These are phyloP conservation scores for Aspergillus ibericus DNA, from an alignment of 2,329 filamentous ascomycete species.

Conservation along the genomic window DNA sequence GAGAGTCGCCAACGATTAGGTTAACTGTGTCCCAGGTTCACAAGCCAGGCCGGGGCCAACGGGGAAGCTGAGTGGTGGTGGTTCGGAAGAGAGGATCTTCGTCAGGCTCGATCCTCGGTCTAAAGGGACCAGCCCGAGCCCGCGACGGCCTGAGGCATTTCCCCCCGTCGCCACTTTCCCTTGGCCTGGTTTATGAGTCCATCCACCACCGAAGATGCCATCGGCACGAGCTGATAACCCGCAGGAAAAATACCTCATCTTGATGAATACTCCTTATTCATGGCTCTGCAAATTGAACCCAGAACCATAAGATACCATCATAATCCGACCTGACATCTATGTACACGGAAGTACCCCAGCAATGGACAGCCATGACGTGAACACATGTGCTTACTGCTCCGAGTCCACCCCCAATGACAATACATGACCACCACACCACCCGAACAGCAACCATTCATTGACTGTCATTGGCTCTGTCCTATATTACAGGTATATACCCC, in stretches of 20 bases:
- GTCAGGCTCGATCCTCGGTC: conserved; percentile 38
- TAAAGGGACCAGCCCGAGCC: conserved; percentile 28
- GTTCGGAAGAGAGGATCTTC: conserved; percentile 42
- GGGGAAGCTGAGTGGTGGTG: conserved; percentile 27
- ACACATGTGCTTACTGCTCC: conserved; percentile 13
- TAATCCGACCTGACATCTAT: neutral
- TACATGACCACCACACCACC: conserved; percentile 9
- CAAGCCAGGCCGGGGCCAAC: conserved; percentile 29
- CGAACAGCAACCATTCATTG: neutral
- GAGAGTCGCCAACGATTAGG: conserved; percentile 12
- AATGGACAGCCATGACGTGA: conserved; percentile 11
- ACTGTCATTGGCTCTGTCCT: neutral
- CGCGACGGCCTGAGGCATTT: conserved; percentile 8
- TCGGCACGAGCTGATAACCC: neutral
- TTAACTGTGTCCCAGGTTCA: conserved; percentile 24
- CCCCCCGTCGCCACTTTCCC: conserved; percentile 8
- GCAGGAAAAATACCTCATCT: too few species aligned
- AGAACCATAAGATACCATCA: neutral
- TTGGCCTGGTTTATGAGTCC: neutral
- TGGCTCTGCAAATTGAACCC: neutral
- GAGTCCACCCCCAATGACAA: neutral
- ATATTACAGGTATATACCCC: neutral
- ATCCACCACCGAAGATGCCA: neutral
- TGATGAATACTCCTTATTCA: neutral
- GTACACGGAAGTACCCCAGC: too few species aligned